A percentile compares a stretch with the other conserved stretches of the same genome.
Evolutionary conservation across 306 rosid species (phyloP).

Genomic region (Acacia crassicarpa): DNA sequence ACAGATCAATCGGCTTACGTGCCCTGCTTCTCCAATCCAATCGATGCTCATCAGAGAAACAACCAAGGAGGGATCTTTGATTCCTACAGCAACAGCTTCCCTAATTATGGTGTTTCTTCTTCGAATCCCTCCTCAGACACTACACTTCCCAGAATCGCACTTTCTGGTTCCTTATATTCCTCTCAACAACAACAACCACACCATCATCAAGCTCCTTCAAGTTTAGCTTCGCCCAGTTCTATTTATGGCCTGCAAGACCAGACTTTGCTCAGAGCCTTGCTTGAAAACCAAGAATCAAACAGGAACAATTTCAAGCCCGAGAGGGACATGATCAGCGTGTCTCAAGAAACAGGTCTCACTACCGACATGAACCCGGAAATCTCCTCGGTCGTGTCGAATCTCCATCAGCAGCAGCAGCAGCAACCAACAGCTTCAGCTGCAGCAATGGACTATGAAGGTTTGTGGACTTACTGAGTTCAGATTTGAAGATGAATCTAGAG

Average conservation of each 20-base stretch:
- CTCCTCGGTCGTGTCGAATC: conserved; percentile 60
- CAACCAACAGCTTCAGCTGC: conserved; percentile 44
- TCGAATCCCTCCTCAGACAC: conserved; percentile 35
- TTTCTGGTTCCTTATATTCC: conserved; percentile 39
- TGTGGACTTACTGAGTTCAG: conserved; percentile 62
- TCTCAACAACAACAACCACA: conserved; percentile 14
- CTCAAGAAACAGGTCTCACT: conserved; percentile 62
- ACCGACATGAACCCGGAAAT: conserved; percentile 64
- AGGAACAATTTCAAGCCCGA: conserved; percentile 59
- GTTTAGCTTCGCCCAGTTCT: conserved; percentile 42
- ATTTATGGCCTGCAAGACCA: conserved; percentile 53
- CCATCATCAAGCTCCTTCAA: conserved; percentile 18
- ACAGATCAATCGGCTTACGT: conserved; percentile 62
- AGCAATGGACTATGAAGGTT: conserved; percentile 35
- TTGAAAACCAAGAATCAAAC: conserved; percentile 55
- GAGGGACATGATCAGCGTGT: conserved; percentile 51
- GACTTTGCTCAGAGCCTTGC: conserved; percentile 50
- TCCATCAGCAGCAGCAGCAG: conserved; percentile 15
- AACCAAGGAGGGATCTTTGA: conserved; percentile 52
- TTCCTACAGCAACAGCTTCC: conserved; percentile 45
- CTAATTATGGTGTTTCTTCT: conserved; percentile 41
- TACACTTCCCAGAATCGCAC: conserved; percentile 42
- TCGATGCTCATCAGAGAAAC: conserved; percentile 56
- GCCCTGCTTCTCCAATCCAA: conserved; percentile 99
- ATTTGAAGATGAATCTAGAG: not conserved